phyloP scores from a whole-genome alignment of 2,329 filamentous ascomycete species.

The Colletotrichum lini region DNA sequence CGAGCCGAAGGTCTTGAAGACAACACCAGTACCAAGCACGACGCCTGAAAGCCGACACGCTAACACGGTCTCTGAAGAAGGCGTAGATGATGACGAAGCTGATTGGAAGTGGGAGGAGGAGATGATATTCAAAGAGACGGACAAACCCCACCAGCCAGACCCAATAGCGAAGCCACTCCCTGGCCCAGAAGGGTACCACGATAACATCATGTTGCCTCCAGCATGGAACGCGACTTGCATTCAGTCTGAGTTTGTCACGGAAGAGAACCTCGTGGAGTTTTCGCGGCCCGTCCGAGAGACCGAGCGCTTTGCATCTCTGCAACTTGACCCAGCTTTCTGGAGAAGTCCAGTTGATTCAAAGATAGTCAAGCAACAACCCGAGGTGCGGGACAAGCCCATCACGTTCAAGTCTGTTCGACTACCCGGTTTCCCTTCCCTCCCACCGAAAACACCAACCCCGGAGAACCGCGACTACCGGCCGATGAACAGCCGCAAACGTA shows the following conservation, averaged over 20 bases:
- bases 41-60: slow-evolving; percentile 23
- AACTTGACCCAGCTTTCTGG: slow-evolving; percentile 61
- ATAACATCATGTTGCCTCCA: slow-evolving; percentile 62
- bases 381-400: slow-evolving; percentile 17
- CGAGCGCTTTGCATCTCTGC: slow-evolving; percentile 56
- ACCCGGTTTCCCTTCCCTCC: slow-evolving; percentile 36
- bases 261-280: slow-evolving; percentile 60
- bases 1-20: slow-evolving; percentile 7
- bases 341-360: slow-evolving; percentile 29
- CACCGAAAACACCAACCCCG: slow-evolving; percentile 33
- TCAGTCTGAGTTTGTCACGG: slow-evolving; percentile 60
- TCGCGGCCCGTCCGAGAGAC: slow-evolving; percentile 58
- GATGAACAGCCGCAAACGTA: slow-evolving; percentile 29
- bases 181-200: slow-evolving; percentile 54
- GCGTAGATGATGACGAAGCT: slow-evolving; percentile 47
- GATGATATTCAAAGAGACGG: slow-evolving; percentile 55
- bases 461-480: slow-evolving; percentile 27
- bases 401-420: slow-evolving; percentile 37
- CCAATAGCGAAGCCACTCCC: slow-evolving; percentile 62
- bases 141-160: slow-evolving; percentile 56
- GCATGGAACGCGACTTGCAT: slow-evolving; percentile 60
- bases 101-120: slow-evolving; percentile 57
- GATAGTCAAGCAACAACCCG: slow-evolving; percentile 8
- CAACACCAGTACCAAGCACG: slow-evolving; percentile 4
- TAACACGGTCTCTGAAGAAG: slow-evolving; percentile 11